Evolutionary conservation across 306 rosid species (phyloP), one percentile per base, ranked within the genome.

Genomic region (Sesbania bispinosa): DNA sequence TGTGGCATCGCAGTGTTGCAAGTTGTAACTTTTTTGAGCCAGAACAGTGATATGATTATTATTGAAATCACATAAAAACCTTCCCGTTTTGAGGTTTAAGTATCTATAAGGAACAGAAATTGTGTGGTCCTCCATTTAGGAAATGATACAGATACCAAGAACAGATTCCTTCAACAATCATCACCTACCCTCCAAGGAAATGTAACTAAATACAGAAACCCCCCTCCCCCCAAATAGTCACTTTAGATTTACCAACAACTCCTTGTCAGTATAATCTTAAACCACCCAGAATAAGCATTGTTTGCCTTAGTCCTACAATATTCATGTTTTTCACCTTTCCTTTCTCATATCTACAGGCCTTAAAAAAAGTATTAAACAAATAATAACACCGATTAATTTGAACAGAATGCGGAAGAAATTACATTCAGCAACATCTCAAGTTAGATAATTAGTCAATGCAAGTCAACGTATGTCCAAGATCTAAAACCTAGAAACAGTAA

Each of bases 381-480:
- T 26, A 26, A 63, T 15, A 29, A 39, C 65, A 51, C 30, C 0
- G 15, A 21, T 57, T 23, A 33, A 57, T 67, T 57, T 5, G 2
- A 35, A 57, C 43, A 67, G 42, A 66, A 13, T 21, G 42, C 23
- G 11, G 8, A 45, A 32, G 8, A 45, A 32, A 57, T 51, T 33
- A 9, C 5, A 54, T 41, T 35, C 54, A 62, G 26, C 57, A 35
- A 42, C 2, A 33, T 33, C 3, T 33, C 5, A 24, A 46, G 18
- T 2, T 6, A 36, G 10, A 59, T 15, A 14, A 27, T 14, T 0
- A 50, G 80, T 74, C 80, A 74, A 74, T 15, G 79, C 61, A 74
- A 73, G 79, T 79, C 75, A 79, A 67, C 67, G 20, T 23, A 10
- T 39, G 66, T 65, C 46, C 16, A 5, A 51, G 51, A 74, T 73